These are phyloP conservation scores for Tricholomella constricta DNA, from an alignment of 768 basidiomycete genomes.

Conservation along the genomic window DNA sequence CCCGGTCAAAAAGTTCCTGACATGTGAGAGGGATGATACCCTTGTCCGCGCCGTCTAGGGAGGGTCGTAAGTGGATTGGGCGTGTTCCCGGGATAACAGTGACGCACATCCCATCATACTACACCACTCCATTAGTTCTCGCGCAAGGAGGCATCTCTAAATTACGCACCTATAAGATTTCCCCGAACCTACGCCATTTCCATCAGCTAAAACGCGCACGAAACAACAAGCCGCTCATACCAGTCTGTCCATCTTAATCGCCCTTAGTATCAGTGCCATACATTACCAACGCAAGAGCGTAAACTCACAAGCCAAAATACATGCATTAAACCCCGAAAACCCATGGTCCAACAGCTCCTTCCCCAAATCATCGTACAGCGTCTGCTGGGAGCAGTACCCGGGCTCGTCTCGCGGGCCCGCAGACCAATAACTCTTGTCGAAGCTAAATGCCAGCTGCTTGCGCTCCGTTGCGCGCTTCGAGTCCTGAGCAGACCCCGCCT, in stretches of 20 bases:
- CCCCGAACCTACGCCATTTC: conserved; percentile 64
- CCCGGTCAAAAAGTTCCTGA: conserved; percentile 86
- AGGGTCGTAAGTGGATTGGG: not conserved
- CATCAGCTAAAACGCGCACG: conserved; percentile 2
- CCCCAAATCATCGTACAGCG: conserved; percentile 91
- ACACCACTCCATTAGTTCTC: conserved; percentile 12
- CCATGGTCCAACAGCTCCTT: conserved; percentile 94
- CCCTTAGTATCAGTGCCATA: conserved; percentile 9
- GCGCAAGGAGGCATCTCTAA: not conserved
- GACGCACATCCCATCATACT: conserved; percentile 96
- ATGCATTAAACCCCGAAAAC: conserved; percentile 96
- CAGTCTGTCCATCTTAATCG: conserved; percentile 75
- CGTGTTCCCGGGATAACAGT: not conserved
- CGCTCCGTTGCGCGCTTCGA: conserved; percentile 86
- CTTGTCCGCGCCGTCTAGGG: conserved; percentile 89
- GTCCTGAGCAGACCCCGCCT: conserved; percentile 65
- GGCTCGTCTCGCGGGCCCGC: conserved; percentile 89
- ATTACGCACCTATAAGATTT: conserved; percentile 84
- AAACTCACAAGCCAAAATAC: conserved; percentile 95
- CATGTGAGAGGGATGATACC: conserved; percentile 98
- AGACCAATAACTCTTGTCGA: conserved; percentile 98
- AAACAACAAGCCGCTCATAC: conserved; percentile 42
- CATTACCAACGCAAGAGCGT: not conserved
- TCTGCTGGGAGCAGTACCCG: conserved; percentile 91
- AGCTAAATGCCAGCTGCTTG: conserved; percentile 88